Evolutionary conservation across 1,284 basidiomycete species (phyloP).

Genomic region (Cutaneotrichosporon mucoides): DNA sequence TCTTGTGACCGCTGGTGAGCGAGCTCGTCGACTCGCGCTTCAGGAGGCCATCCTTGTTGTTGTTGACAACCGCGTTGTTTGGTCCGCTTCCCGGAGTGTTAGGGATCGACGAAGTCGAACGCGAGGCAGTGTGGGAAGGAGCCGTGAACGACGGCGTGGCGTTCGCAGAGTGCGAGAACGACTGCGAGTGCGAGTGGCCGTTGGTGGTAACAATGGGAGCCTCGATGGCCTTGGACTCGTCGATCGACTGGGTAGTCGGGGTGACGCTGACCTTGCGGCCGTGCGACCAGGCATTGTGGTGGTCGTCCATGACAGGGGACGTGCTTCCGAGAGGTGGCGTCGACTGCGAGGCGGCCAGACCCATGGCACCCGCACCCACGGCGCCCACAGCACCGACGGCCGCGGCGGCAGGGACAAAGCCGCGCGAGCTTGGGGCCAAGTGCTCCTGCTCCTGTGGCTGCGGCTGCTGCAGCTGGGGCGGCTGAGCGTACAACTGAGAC

Average conservation of each 20-base stretch:
- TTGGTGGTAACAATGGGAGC: neutral
- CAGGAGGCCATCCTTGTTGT: slow-evolving; percentile 12
- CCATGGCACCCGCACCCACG: no score
- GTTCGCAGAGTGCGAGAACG: neutral
- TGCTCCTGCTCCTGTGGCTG: no score
- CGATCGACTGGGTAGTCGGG: slow-evolving; percentile 21
- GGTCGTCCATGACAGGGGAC: slow-evolving; percentile 16
- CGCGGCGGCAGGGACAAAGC: neutral
- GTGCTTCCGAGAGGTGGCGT: slow-evolving; percentile 1
- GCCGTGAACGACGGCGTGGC: neutral
- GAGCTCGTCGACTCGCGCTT: slow-evolving; percentile 45
- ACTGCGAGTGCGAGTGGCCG: neutral
- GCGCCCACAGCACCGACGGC: no score
- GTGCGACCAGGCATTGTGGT: slow-evolving; percentile 25
- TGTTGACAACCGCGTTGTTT: slow-evolving; percentile 7
- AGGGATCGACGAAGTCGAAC: slow-evolving; percentile 8
- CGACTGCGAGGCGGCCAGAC: neutral
- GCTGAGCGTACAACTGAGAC: no score
- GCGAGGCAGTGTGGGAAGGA: slow-evolving; percentile 1
- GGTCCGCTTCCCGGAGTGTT: slow-evolving; percentile 3
- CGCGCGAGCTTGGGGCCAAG: no score
- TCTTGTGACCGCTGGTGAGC: slow-evolving; percentile 38
- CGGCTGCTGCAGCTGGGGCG: no score
- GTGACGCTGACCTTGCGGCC: slow-evolving; percentile 36
- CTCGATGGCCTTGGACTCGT: slow-evolving; percentile 13